phyloP scores from a whole-genome alignment of 495 filamentous ascomycete genomes.

The Daldinia bambusicola region DNA sequence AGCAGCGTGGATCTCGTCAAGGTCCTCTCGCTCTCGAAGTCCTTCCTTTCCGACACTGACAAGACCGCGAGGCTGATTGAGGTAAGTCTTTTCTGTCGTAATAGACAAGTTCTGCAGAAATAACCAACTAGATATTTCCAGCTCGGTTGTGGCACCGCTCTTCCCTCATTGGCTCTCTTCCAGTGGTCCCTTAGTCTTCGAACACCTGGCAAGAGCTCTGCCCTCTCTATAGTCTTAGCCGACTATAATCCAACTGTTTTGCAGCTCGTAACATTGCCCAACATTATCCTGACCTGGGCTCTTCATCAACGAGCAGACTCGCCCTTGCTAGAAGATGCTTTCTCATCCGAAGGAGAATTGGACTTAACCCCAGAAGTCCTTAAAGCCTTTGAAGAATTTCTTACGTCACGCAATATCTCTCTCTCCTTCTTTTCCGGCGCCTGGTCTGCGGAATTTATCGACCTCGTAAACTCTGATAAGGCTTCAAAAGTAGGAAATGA shows the following conservation, averaged over 20 bases:
- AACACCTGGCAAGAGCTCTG: conserved; percentile 40
- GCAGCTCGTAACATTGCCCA: conserved; percentile 86
- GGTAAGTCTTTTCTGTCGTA: conserved; percentile 59
- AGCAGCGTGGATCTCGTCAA: conserved; percentile 88
- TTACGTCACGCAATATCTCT: conserved; percentile 65
- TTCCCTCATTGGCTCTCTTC: conserved; percentile 83
- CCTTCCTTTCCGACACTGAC: conserved; percentile 66
- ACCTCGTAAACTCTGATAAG: conserved; percentile 57
- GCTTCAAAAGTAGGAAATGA: conserved; percentile 13
- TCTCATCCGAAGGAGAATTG: conserved; percentile 71
- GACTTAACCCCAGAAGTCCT: conserved; percentile 75
- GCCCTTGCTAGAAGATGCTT: conserved; percentile 51
- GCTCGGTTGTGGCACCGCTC: conserved; percentile 91
- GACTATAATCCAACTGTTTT: conserved; percentile 93
- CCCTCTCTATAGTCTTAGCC: conserved; percentile 74
- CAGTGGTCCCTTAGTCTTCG: conserved; percentile 66
- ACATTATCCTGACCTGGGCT: conserved; percentile 86
- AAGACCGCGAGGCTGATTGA: conserved; percentile 70
- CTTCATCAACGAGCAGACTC: conserved; percentile 49
- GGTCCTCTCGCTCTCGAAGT: conserved; percentile 65
- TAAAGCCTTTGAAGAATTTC: conserved; percentile 66
- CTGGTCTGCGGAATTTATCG: conserved; percentile 78
- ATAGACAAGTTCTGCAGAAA: not conserved
- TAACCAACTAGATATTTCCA: conserved; percentile 52
- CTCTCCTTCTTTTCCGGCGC: conserved; percentile 83